Evolutionary conservation across 169 alveolate genomes (phyloP), one percentile per base, ranked within the genome.

Genomic region (Cryptosporidium sp.): DNA sequence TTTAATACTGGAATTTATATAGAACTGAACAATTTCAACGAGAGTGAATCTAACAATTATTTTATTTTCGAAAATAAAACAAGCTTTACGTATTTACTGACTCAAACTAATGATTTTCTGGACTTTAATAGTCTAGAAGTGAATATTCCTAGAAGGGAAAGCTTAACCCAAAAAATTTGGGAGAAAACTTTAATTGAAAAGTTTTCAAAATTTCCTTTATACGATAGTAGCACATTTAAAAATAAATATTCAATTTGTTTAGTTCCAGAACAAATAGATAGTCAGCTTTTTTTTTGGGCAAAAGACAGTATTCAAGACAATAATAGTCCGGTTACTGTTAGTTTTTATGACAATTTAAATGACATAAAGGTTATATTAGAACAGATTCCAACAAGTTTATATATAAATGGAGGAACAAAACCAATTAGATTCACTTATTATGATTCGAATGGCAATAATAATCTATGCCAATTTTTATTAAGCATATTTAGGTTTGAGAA

Each of bases 231-330:
- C 8, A 26, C 21, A 8, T 55, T 55, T 23, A 55, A 21, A 1
- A 16, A 31, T 26, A 26, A 26, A 35, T 65, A 31, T 29, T 31
- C 71, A 29, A 65, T 35, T 21, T 65, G 31, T 14, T 8, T 65
- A 35, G 31, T 65, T 65, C 71, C 50, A 35, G 41, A 31, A 29
- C 14, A n/a, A 31, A 65, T n/a, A 6, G 18, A 26, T 21, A 70
- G 26, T 16, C 51, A 70, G 58, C 68, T 70, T 45, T 26, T 50
- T 45, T 70, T 43, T 70, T 70, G 84, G 84, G 84, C 68, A 10
- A 70, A 70, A 43, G 84, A 70, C 9, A 14, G 33, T n/a, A 9
- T 39, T 55, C 67, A 55, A 6, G 67, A 51, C 33, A 3, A 26
- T 26, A 23, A 26, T 55, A n/a, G 67, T 55, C 8, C 23, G 4